phyloP scores from a whole-genome alignment of 768 basidiomycete species.

The Amanita pseudoporphyria region DNA sequence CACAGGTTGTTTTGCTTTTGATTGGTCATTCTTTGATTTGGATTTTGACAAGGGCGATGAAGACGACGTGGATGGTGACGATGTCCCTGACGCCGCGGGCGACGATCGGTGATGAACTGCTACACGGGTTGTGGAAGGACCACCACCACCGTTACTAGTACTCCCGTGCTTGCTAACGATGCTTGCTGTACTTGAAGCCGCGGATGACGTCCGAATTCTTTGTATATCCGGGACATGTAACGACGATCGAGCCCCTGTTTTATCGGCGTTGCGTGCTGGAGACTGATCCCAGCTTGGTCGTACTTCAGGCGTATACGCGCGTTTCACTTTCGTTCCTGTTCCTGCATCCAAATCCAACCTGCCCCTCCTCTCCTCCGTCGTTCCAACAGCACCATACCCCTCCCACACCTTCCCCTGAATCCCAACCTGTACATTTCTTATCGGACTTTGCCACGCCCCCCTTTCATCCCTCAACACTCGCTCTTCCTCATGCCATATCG shows the following conservation, averaged over 20 bases:
- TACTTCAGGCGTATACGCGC: not conserved
- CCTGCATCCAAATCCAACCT: too few species aligned
- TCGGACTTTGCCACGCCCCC: too few species aligned
- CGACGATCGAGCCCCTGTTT: constrained; percentile 2
- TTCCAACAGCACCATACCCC: too few species aligned
- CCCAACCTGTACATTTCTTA: too few species aligned
- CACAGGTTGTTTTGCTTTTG: not conserved
- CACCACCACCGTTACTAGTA: constrained; percentile 2
- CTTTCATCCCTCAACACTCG: too few species aligned
- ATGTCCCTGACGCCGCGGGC: too few species aligned
- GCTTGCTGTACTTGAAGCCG: not conserved
- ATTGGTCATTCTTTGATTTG: not conserved
- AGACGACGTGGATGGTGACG: too few species aligned
- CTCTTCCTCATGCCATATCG: too few species aligned
- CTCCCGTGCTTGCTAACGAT: constrained; percentile 4
- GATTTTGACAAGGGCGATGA: not conserved
- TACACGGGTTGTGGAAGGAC: too few species aligned
- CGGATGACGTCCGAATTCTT: not conserved
- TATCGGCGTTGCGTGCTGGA: constrained; percentile 11
- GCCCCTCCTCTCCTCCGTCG: too few species aligned
- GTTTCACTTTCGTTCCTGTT: constrained; percentile 12
- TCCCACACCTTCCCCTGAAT: too few species aligned
- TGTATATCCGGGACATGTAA: not conserved
- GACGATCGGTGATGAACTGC: too few species aligned
- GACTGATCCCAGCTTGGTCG: not conserved